These are phyloP conservation scores for Scortechinia acanthostroma DNA, from an alignment of 2,329 filamentous ascomycete genomes.

Conservation along the genomic window DNA sequence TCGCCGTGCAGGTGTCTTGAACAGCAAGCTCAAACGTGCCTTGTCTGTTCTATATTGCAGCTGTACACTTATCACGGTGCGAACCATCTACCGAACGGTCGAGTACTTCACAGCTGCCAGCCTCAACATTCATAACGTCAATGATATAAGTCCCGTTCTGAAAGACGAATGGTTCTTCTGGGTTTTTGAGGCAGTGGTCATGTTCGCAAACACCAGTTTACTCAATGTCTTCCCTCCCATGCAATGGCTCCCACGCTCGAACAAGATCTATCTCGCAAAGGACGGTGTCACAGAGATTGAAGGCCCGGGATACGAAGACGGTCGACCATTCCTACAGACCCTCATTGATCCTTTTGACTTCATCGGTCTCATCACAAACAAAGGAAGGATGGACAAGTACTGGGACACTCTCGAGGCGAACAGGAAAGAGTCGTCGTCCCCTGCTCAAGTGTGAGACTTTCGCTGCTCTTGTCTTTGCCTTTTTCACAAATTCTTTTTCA, in stretches of 20 bases:
- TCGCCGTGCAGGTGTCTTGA: conserved; percentile 11
- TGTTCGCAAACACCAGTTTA: conserved; percentile 26
- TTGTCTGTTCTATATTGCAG: conserved; percentile 26
- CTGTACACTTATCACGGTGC: conserved; percentile 25
- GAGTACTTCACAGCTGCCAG: conserved; percentile 29
- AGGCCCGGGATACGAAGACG: conserved; percentile 18
- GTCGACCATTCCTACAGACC: conserved; percentile 11
- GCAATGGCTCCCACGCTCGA: conserved; percentile 22
- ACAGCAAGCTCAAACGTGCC: conserved; percentile 5
- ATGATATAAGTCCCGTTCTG: conserved; percentile 20
- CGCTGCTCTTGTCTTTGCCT: too few relatives aligned
- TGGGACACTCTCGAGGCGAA: too few relatives aligned
- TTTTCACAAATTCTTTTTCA: too few relatives aligned
- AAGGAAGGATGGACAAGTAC: conserved; percentile 11
- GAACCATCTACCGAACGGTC: conserved; percentile 31
- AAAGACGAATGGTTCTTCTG: conserved; percentile 36
- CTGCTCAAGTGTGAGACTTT: too few relatives aligned
- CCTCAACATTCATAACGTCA: conserved; percentile 14
- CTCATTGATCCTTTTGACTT: conserved; percentile 19
- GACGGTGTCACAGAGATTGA: conserved; percentile 25
- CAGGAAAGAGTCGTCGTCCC: too few relatives aligned
- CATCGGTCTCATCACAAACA: conserved; percentile 9
- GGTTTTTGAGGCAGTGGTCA: conserved; percentile 30
- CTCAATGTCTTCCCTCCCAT: conserved; percentile 29
- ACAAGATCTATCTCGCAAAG: conserved; percentile 23